Percentiles rank a stretch among this genome's conserved stretches.
phyloP scores from a whole-genome alignment of 1,139 yeast genomes.

The Debaryomyces robertsiae region DNA sequence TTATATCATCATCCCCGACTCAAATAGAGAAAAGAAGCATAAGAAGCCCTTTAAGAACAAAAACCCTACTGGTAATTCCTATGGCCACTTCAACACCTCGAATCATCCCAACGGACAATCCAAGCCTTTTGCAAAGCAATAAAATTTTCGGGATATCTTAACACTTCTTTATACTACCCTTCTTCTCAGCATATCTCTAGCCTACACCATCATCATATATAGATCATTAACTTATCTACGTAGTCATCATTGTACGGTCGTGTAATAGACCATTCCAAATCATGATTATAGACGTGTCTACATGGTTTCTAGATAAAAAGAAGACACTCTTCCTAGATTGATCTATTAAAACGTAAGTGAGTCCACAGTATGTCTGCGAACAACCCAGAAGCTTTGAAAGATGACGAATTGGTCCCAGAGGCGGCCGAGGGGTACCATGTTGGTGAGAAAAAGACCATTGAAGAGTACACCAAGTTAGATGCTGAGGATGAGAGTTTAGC shows the following conservation, averaged over 20 bases:
- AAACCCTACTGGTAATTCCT: neutral
- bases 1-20: constrained; percentile 32
- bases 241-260: too few species aligned
- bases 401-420: constrained; percentile 67
- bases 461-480: constrained; percentile 80
- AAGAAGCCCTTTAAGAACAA: constrained; percentile 8
- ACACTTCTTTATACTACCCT: too few species aligned
- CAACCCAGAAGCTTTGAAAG: constrained; percentile 20
- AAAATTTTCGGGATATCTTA: too few species aligned
- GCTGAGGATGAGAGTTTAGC: constrained; percentile 90
- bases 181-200: too few species aligned
- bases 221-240: too few species aligned
- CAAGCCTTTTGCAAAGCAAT: neutral
- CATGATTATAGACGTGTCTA: constrained; percentile 5
- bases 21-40: constrained; percentile 8
- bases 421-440: constrained; percentile 71
- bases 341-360: neutral
- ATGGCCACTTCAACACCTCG: neutral
- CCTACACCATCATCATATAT: too few species aligned
- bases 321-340: neutral
- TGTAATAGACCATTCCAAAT: neutral
- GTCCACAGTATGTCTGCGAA: constrained; percentile 4
- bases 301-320: neutral
- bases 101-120: neutral
- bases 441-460: constrained; percentile 82